Conservation (phyloP, 352 stramenopile genomes). For the Phytopythium chamaehyphon region DNA sequence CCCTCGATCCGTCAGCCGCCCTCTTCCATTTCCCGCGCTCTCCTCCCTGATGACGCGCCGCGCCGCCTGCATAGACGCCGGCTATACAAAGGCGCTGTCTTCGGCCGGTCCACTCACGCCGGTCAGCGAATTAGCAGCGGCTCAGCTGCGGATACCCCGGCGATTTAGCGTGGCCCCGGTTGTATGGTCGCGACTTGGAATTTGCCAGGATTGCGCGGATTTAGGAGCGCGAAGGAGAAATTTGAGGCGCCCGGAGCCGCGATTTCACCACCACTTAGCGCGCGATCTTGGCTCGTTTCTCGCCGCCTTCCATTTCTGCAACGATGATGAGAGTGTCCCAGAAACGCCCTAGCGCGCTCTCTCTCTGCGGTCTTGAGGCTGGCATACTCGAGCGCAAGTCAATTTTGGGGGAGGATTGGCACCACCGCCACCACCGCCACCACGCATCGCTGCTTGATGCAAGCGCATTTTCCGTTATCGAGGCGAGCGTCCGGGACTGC, state of each 20-base stretch:
- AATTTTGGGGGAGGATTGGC: no score
- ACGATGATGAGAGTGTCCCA: conserved; percentile 17
- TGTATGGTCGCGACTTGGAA: conserved; percentile 5
- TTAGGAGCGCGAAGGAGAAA: conserved; percentile 7
- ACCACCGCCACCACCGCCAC: no score
- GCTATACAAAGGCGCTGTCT: neutral
- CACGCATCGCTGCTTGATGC: no score
- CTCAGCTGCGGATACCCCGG: neutral
- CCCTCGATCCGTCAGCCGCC: conserved; percentile 2
- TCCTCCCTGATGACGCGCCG: conserved; percentile 5
- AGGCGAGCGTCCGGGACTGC: no score
- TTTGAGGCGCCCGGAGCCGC: no score
- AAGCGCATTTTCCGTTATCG: no score
- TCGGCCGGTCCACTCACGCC: neutral
- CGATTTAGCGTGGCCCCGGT: neutral
- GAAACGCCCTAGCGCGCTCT: conserved; percentile 19
- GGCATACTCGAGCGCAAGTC: no score
- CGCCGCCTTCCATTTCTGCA: conserved; percentile 23
- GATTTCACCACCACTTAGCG: neutral
- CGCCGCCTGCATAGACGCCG: neutral
- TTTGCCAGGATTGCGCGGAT: no score
- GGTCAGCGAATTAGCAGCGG: no score
- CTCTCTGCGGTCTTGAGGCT: neutral
- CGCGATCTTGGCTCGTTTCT: conserved; percentile 3
- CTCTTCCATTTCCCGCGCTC: conserved; percentile 5